phyloP scores from a whole-genome alignment of 352 stramenopile species.

The Globisporangium abappressorium region DNA sequence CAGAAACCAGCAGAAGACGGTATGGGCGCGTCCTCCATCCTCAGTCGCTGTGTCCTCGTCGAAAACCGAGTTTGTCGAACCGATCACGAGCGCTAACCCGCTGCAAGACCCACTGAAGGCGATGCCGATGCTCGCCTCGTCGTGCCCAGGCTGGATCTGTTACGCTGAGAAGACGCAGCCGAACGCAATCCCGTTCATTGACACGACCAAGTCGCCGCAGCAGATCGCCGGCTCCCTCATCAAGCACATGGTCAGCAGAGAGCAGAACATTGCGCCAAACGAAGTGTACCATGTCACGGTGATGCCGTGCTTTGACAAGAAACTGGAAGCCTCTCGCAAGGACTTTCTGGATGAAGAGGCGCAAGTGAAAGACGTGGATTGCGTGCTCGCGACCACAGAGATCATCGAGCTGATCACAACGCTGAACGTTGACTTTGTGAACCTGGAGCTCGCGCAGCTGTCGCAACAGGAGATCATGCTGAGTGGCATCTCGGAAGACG shows the following conservation, averaged over 20 bases:
- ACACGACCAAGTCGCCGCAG: slow-evolving; percentile 94
- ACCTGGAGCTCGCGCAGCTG: slow-evolving; percentile 60
- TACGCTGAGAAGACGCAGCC: slow-evolving; percentile 97
- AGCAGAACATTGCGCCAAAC: slow-evolving; percentile 40
- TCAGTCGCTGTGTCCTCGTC: slow-evolving; percentile 65
- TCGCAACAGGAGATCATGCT: slow-evolving; percentile 63
- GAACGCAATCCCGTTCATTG: slow-evolving; percentile 94
- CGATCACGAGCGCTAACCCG: slow-evolving; percentile 41
- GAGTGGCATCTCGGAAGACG: slow-evolving; percentile 66
- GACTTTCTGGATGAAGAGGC: slow-evolving; percentile 72
- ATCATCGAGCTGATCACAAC: slow-evolving; percentile 70
- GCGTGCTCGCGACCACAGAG: slow-evolving; percentile 89
- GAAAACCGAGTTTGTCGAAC: slow-evolving; percentile 68
- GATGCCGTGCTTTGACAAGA: slow-evolving; percentile 99
- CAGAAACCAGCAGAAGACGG: slow-evolving; percentile 72
- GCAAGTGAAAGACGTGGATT: slow-evolving; percentile 91
- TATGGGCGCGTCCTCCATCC: slow-evolving; percentile 60
- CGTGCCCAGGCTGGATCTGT: slow-evolving; percentile 97
- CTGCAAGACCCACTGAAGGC: slow-evolving; percentile 62
- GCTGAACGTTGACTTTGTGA: slow-evolving; percentile 58
- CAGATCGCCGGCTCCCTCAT: slow-evolving; percentile 90
- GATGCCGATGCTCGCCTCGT: slow-evolving; percentile 94
- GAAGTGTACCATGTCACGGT: slow-evolving; percentile 95
- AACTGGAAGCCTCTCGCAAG: slow-evolving; percentile 95
- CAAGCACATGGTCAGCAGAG: slow-evolving; percentile 71